These are phyloP conservation scores for Rhododendron simsii DNA, from an alignment of 148 eudicot genomes.

Conservation along the genomic window DNA sequence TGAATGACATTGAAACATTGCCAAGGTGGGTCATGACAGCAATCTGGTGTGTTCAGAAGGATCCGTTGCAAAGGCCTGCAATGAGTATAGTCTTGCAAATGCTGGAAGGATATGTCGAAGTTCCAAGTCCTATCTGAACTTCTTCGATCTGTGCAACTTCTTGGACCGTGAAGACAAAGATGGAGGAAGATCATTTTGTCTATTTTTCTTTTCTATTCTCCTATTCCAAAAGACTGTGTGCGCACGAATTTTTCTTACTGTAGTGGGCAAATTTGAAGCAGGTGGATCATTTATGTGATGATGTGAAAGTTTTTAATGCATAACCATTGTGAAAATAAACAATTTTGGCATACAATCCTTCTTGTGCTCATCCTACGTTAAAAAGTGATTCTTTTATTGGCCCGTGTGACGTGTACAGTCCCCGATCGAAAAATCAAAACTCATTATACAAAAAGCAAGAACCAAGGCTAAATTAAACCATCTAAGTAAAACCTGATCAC, in stretches of 20 bases:
- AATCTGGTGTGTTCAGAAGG: too few species aligned
- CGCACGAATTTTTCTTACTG: background rate
- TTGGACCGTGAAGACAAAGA: background rate
- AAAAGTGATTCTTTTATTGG: too few species aligned
- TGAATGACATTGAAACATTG: too few species aligned
- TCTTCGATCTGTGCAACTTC: background rate
- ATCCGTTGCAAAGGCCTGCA: too few species aligned
- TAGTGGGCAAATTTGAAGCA: background rate
- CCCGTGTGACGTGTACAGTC: too few species aligned
- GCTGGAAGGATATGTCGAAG: conserved; percentile 11
- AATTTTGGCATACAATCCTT: background rate
- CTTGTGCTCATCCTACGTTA: background rate
- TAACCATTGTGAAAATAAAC: background rate
- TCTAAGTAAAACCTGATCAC: too few species aligned
- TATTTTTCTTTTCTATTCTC: background rate
- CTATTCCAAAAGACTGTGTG: too few species aligned
- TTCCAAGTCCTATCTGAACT: background rate
- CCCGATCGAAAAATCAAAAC: too few species aligned
- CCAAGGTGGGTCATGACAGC: too few species aligned
- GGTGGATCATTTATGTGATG: background rate
- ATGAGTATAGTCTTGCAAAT: background rate
- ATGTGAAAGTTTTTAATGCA: background rate
- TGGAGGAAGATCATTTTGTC: background rate
- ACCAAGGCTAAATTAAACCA: too few species aligned
- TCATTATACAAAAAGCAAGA: too few species aligned